These are phyloP conservation scores for Arachis hypogaea DNA, from an alignment of 306 rosid species.

Conservation along the genomic window DNA sequence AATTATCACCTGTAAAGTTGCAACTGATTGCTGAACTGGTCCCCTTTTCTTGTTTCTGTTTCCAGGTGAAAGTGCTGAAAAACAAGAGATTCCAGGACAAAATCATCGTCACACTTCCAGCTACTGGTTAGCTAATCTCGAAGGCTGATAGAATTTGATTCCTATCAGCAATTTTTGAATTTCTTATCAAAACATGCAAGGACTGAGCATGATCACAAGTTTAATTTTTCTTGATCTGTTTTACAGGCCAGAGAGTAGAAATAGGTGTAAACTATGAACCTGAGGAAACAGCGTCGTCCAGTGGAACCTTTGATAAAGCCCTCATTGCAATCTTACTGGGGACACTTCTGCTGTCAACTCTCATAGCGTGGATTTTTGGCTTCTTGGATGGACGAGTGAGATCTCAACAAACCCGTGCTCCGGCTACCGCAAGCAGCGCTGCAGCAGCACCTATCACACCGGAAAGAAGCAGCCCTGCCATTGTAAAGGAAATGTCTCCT, in stretches of 20 bases:
- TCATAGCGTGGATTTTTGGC: slow-evolving; percentile 43
- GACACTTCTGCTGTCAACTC: slow-evolving; percentile 44
- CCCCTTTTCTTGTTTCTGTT: slow-evolving; percentile 15
- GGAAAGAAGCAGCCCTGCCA: slow-evolving; percentile 51
- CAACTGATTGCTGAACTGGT: slow-evolving; percentile 2
- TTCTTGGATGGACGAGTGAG: slow-evolving; percentile 57
- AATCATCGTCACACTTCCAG: slow-evolving; percentile 73
- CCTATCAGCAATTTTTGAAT: not conserved
- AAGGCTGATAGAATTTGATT: slow-evolving; percentile 31
- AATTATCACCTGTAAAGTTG: slow-evolving; percentile 21
- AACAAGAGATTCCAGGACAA: slow-evolving; percentile 63
- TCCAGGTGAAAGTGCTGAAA: slow-evolving; percentile 67
- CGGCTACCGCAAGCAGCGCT: slow-evolving; percentile 43
- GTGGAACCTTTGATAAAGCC: slow-evolving; percentile 29
- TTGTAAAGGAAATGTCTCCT: slow-evolving; percentile 64
- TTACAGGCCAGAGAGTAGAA: slow-evolving; percentile 80
- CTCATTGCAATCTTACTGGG: slow-evolving; percentile 56
- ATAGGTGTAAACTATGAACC: slow-evolving; percentile 62
- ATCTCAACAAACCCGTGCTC: slow-evolving; percentile 47
- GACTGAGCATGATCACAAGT: slow-evolving; percentile 4
- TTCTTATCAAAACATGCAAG: slow-evolving; percentile 3
- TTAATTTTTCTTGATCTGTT: slow-evolving; percentile 33
- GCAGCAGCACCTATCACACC: slow-evolving; percentile 62
- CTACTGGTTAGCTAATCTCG: slow-evolving; percentile 60
- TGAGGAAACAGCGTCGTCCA: slow-evolving; percentile 43